These are phyloP conservation scores for Rossbeevera mucosa DNA, from an alignment of 768 basidiomycete species.

Conservation along the genomic window DNA sequence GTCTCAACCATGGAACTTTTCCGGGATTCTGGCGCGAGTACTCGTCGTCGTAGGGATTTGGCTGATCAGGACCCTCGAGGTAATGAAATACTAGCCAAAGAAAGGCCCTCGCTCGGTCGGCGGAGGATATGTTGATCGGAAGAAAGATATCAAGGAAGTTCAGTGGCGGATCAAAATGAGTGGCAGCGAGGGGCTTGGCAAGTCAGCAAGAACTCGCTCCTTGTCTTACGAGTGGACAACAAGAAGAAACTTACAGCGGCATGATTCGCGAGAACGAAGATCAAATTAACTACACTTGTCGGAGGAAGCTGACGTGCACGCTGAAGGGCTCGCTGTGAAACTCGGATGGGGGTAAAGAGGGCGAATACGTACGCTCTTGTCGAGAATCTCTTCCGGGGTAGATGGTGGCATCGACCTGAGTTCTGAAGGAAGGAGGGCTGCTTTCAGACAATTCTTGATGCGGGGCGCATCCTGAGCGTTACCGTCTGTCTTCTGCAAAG, in stretches of 20 bases:
- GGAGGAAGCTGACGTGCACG: conserved; percentile 62
- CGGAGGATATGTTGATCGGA: conserved; percentile 66
- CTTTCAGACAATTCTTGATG: conserved; percentile 88
- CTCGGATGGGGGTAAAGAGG: conserved; percentile 1
- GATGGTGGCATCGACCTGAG: conserved; percentile 60
- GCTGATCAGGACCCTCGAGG: conserved; percentile 56
- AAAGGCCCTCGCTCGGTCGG: conserved; percentile 71
- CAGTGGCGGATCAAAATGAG: conserved; percentile 69
- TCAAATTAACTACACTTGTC: conserved; percentile 80
- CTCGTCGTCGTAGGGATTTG: conserved; percentile 76
- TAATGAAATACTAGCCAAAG: conserved; percentile 84
- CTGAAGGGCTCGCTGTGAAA: conserved; percentile 30
- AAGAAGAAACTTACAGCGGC: conserved; percentile 51
- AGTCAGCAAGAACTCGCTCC: conserved; percentile 8
- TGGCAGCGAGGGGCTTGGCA: conserved; percentile 50
- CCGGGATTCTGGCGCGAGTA: conserved; percentile 52
- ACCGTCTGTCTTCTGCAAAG: conserved; percentile 80
- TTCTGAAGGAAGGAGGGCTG: conserved; percentile 69
- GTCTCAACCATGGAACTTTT: conserved; percentile 60
- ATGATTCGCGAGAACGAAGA: conserved; percentile 80
- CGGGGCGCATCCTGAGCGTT: conserved; percentile 89
- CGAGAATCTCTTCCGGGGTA: conserved; percentile 69
- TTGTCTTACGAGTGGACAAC: background rate
- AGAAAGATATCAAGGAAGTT: conserved; percentile 86
- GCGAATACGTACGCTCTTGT: conserved; percentile 50